Conservation (phyloP, 2,329 filamentous ascomycete species). For the Chaetoscypha palmicola region DNA sequence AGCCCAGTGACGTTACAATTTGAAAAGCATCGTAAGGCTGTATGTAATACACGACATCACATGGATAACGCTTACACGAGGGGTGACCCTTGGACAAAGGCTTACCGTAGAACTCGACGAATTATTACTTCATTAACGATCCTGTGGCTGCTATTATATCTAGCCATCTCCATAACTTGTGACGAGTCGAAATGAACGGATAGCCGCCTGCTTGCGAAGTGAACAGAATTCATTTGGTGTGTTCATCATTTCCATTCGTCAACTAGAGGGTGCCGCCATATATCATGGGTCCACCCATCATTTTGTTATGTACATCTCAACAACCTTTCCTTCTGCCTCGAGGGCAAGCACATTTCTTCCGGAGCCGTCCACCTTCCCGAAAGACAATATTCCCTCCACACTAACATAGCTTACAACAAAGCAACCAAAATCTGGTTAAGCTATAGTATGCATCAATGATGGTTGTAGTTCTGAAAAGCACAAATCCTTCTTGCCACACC, state of each 20-base stretch:
- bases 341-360: neutral
- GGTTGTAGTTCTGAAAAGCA: neutral
- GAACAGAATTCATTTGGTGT: too few species aligned
- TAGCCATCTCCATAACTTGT: too few species aligned
- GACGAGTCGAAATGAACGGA: too few species aligned
- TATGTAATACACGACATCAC: too few species aligned
- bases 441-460: neutral
- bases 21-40: too few species aligned
- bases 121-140: too few species aligned
- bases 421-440: constrained; percentile 1
- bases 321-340: neutral
- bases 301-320: neutral
- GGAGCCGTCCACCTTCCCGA: neutral
- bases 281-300: neutral
- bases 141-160: too few species aligned
- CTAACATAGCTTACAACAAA: neutral
- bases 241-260: neutral
- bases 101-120: too few species aligned
- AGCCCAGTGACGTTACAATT: too few species aligned
- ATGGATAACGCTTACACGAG: too few species aligned
- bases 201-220: too few species aligned
- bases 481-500: neutral
- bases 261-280: neutral
- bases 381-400: neutral
- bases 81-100: too few species aligned